A percentile compares a stretch with the other conserved stretches of the same genome.
Evolutionary conservation across 371 early-diverging fungal genomes (phyloP).

Genomic region (Mortierella sp.): DNA sequence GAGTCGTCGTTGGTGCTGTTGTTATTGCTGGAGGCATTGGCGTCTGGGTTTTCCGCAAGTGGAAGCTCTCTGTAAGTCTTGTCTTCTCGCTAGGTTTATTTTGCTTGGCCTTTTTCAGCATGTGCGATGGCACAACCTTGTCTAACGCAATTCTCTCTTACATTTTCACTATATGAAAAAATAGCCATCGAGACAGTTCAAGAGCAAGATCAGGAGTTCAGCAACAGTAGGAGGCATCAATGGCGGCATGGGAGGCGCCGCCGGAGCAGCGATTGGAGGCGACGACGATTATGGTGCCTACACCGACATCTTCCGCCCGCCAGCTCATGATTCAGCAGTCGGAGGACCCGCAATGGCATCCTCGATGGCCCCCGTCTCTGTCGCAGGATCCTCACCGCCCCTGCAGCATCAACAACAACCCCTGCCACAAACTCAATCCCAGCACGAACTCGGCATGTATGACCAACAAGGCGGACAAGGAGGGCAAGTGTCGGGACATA

Average conservation of each 20-base stretch:
- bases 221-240: neutral
- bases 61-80: constrained; percentile 55
- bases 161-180: neutral
- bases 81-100: neutral
- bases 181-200: constrained; percentile 55
- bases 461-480: neutral
- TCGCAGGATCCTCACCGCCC: constrained; percentile 9
- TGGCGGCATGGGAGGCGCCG: neutral
- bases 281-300: constrained; percentile 24
- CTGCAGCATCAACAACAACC: constrained; percentile 16
- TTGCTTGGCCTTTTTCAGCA: neutral
- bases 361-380: constrained; percentile 11
- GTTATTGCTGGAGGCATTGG: constrained; percentile 44
- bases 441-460: constrained; percentile 5
- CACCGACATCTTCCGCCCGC: constrained; percentile 32
- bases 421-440: constrained; percentile 3
- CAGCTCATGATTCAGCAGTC: constrained; percentile 19
- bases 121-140: neutral
- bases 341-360: constrained; percentile 10
- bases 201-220: constrained; percentile 43
- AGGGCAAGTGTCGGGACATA: neutral
- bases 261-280: neutral
- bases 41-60: constrained; percentile 58
- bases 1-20: constrained; percentile 50
- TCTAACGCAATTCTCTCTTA: neutral